Conservation (phyloP, 768 basidiomycete species). For the Russula abietina region DNA sequence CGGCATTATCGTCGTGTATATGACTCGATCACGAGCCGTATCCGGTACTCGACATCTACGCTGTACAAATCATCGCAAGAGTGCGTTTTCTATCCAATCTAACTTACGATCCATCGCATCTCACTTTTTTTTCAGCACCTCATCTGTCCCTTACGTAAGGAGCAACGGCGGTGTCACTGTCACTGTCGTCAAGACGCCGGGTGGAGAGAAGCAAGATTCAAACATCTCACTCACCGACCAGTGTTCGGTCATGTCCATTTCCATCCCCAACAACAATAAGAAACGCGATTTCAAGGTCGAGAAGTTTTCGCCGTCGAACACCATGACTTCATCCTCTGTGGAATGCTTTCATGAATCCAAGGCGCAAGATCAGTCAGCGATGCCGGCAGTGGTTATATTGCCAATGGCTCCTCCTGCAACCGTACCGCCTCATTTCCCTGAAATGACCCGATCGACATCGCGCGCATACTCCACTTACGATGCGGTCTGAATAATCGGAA, state of each 20-base stretch:
- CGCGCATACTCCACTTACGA: not conserved
- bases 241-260: not conserved
- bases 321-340: constrained; percentile 2
- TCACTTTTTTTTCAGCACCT: not conserved
- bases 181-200: not conserved
- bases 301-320: not conserved
- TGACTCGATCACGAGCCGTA: constrained; percentile 14
- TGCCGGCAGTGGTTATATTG: not conserved
- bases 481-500: not conserved
- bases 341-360: not conserved
- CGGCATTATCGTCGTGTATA: not conserved
- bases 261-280: not conserved
- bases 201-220: not conserved
- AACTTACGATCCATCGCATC: not conserved
- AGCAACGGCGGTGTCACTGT: not conserved
- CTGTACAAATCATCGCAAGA: not conserved
- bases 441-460: not conserved
- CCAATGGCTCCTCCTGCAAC: not conserved
- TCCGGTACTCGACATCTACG: constrained; percentile 25
- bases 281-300: constrained; percentile 4
- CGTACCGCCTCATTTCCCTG: not conserved
- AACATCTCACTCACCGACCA: not conserved
- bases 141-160: constrained; percentile 1
- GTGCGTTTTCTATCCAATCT: constrained; percentile 1
- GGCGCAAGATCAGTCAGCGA: not conserved